These are phyloP conservation scores for Nymphaea colorata DNA, from an alignment of 164 flowering plant species.

Conservation along the genomic window DNA sequence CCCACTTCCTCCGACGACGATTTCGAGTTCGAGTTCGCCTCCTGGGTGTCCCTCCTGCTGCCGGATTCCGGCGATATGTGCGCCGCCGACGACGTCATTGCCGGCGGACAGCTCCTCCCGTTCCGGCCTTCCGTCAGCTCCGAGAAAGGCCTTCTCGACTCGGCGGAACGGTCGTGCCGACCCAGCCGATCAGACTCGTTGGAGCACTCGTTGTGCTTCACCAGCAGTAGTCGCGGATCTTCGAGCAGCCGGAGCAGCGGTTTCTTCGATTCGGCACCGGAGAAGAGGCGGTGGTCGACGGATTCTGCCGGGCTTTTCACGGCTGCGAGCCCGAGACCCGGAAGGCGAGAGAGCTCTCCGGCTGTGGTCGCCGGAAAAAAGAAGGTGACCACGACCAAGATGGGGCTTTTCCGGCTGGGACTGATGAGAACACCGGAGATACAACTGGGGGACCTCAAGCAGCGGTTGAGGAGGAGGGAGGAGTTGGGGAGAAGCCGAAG, in stretches of 20 bases:
- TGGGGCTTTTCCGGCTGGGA: slow-evolving; percentile 54
- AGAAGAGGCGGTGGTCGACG: background rate
- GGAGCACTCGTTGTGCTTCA: slow-evolving; percentile 24
- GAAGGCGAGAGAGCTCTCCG: slow-evolving; percentile 12
- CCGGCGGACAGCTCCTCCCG: slow-evolving; percentile 61
- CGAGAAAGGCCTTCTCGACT: slow-evolving; percentile 15
- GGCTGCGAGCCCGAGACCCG: slow-evolving; percentile 42
- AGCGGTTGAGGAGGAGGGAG: background rate
- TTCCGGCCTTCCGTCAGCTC: slow-evolving; percentile 50
- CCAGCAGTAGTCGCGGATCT: slow-evolving; percentile 17
- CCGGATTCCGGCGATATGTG: slow-evolving; percentile 26
- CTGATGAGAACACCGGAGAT: slow-evolving; percentile 51
- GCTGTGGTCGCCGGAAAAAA: background rate
- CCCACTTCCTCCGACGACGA: background rate
- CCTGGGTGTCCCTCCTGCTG: slow-evolving; percentile 2
- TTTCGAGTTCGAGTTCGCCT: slow-evolving; percentile 45
- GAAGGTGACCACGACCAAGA: slow-evolving; percentile 21
- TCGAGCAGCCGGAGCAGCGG: slow-evolving; percentile 17
- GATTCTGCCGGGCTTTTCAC: background rate
- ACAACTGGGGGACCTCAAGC: slow-evolving; percentile 32
- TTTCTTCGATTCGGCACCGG: slow-evolving; percentile 1
- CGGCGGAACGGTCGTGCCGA: slow-evolving; percentile 3
- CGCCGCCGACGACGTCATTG: slow-evolving; percentile 70
- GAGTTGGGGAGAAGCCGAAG: slow-evolving; percentile 7
- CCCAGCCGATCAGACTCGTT: slow-evolving; percentile 47